Evolutionary conservation across 2,329 filamentous ascomycete genomes (phyloP).

Genomic region (Trichophyton rubrum): DNA sequence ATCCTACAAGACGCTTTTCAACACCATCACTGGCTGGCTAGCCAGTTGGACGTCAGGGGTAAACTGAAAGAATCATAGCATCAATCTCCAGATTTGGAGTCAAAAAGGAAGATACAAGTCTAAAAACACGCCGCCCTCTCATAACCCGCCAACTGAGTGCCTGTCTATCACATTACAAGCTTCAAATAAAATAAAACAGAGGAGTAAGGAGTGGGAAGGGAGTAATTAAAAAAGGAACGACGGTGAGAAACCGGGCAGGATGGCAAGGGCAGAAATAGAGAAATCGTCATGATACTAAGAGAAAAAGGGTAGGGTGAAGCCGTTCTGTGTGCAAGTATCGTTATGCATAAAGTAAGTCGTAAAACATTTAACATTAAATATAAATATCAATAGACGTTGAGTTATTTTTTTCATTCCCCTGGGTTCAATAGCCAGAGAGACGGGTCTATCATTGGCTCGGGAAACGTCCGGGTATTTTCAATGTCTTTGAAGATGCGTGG

Average conservation of each 20-base stretch:
- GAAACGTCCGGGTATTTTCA: background rate
- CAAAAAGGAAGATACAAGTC: background rate
- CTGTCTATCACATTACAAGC: background rate
- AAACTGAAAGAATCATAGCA: no score
- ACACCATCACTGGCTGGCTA: no score
- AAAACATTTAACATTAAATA: background rate
- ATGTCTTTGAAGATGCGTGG: conserved; percentile 4
- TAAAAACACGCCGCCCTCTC: background rate
- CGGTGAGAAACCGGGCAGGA: background rate
- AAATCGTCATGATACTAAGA: background rate
- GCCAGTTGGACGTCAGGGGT: no score
- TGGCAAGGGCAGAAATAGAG: background rate
- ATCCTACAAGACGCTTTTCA: no score
- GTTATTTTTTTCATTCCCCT: background rate
- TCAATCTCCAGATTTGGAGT: no score
- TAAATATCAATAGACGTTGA: background rate
- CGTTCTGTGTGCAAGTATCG: background rate
- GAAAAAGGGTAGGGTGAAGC: background rate
- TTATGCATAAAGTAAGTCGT: background rate
- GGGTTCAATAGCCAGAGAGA: conserved; percentile 2
- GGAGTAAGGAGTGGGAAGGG: background rate
- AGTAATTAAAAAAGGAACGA: background rate
- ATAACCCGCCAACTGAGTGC: background rate
- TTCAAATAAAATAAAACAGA: background rate
- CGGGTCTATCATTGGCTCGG: background rate